Evolutionary conservation across 2,329 filamentous ascomycete species (phyloP).

Genomic region (Parasarocladium wereldwijsianum): DNA sequence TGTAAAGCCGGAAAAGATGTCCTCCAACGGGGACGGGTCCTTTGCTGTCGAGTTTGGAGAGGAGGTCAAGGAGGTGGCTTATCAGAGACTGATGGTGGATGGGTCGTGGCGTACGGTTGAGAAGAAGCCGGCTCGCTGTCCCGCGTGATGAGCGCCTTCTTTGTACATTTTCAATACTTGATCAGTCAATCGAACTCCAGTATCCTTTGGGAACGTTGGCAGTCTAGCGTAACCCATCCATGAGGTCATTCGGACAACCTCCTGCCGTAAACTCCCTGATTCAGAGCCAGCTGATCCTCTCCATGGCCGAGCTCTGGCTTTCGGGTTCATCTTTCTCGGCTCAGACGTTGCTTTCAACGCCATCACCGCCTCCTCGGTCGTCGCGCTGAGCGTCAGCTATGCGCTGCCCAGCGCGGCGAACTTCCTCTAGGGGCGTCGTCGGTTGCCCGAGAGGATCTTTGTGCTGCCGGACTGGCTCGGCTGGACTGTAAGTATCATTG

Average conservation of each 20-base stretch:
- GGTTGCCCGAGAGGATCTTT: conserved; percentile 38
- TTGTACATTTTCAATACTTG: too few species aligned
- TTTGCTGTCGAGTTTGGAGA: conserved; percentile 8
- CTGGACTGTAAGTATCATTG: conserved; percentile 22
- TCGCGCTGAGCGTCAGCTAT: conserved; percentile 55
- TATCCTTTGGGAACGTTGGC: too few species aligned
- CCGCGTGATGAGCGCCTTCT: too few species aligned
- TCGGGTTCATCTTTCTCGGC: conserved; percentile 54
- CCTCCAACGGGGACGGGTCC: conserved; percentile 4
- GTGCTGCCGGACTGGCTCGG: conserved; percentile 19
- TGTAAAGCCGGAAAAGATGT: conserved; percentile 6
- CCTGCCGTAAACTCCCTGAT: too few species aligned
- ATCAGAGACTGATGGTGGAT: conserved; percentile 6
- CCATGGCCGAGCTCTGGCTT: conserved; percentile 46
- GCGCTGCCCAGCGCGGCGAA: conserved; percentile 59
- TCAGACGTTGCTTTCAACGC: conserved; percentile 51
- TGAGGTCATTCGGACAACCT: too few species aligned
- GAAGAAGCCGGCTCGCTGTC: background rate
- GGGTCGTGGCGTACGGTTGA: conserved; percentile 1
- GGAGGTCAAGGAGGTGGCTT: conserved; percentile 7
- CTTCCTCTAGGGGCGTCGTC: conserved; percentile 47
- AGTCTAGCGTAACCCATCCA: too few species aligned
- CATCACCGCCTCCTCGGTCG: conserved; percentile 50
- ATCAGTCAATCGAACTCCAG: too few species aligned
- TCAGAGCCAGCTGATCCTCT: too few species aligned